Evolutionary conservation across 306 rosid genomes (phyloP).

Genomic region (Begonia masoniana): DNA sequence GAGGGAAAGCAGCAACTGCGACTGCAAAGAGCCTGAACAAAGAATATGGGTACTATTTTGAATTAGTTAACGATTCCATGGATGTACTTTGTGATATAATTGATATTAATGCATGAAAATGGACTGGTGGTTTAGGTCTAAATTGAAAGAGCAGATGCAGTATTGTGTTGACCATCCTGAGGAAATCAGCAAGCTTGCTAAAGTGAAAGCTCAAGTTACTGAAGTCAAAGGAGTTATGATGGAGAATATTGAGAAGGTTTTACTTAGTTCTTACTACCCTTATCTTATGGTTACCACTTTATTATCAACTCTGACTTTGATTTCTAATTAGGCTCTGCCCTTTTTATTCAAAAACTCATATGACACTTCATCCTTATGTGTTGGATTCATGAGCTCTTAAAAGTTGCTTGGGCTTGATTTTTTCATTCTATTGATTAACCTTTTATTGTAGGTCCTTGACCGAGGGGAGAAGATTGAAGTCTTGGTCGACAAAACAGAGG

Average conservation of each 20-base stretch:
- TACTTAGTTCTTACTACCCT: not conserved
- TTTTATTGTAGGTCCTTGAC: slow-evolving; percentile 58
- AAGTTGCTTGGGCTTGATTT: too few species aligned
- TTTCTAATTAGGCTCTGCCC: too few species aligned
- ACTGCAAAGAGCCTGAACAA: slow-evolving; percentile 61
- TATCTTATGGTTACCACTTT: not conserved
- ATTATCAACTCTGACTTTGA: too few species aligned
- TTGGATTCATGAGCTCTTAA: too few species aligned
- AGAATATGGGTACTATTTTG: slow-evolving; percentile 61
- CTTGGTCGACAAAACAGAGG: slow-evolving; percentile 86
- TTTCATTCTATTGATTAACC: slow-evolving; percentile 7
- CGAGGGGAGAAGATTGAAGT: slow-evolving; percentile 93
- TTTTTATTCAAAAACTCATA: not conserved
- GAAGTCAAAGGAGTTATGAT: slow-evolving; percentile 96
- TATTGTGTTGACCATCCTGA: slow-evolving; percentile 83
- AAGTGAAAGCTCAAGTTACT: slow-evolving; percentile 88
- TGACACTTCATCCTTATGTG: not conserved
- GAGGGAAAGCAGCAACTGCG: slow-evolving; percentile 77
- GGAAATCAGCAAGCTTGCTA: slow-evolving; percentile 75
- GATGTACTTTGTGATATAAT: slow-evolving; percentile 3
- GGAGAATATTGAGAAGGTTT: slow-evolving; percentile 88
- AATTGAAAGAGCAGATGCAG: slow-evolving; percentile 91
- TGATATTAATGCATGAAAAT: slow-evolving; percentile 11
- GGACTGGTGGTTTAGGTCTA: slow-evolving; percentile 30
- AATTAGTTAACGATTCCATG: not conserved